These are phyloP conservation scores for Laburnicola sp. DNA, from an alignment of 2,329 filamentous ascomycete species.

Conservation along the genomic window DNA sequence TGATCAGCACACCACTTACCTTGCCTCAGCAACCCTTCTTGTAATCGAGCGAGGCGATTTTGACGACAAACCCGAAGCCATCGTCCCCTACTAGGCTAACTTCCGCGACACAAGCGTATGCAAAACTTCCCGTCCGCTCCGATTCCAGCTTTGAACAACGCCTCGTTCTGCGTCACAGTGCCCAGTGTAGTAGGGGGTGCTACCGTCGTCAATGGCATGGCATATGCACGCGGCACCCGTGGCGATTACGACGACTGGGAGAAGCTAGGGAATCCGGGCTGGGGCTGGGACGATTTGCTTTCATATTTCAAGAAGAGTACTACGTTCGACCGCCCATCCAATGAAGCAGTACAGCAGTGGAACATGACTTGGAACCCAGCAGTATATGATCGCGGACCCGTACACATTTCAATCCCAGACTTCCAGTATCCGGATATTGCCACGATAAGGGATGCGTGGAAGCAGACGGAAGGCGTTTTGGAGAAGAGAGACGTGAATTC, in stretches of 20 bases:
- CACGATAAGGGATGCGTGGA: slow-evolving; percentile 29
- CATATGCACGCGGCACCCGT: slow-evolving; percentile 41
- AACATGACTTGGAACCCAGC: slow-evolving; percentile 30
- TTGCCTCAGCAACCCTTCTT: slow-evolving; percentile 27
- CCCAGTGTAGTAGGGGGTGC: slow-evolving; percentile 38
- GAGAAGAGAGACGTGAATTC: slow-evolving; percentile 27
- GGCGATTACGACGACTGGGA: slow-evolving; percentile 59
- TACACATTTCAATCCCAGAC: slow-evolving; percentile 33
- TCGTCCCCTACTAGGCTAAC: slow-evolving; percentile 21
- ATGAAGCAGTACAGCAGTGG: slow-evolving; percentile 14
- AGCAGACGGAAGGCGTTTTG: slow-evolving; percentile 25
- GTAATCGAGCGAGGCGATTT: slow-evolving; percentile 34
- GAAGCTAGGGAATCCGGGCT: slow-evolving; percentile 61
- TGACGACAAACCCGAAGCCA: slow-evolving; percentile 28
- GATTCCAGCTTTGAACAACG: slow-evolving; percentile 26
- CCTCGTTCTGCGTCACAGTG: slow-evolving; percentile 21
- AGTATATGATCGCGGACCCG: slow-evolving; percentile 29
- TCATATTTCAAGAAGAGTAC: slow-evolving; percentile 37
- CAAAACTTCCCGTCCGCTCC: slow-evolving; percentile 18
- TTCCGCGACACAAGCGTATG: no score
- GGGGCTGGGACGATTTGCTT: slow-evolving; percentile 58
- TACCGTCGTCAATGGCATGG: slow-evolving; percentile 44
- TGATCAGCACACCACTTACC: not conserved
- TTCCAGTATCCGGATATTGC: slow-evolving; percentile 33
- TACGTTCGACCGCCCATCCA: slow-evolving; percentile 7